These are phyloP conservation scores for Fonsecaea pedrosoi DNA, from an alignment of 2,329 filamentous ascomycete species.

Conservation along the genomic window DNA sequence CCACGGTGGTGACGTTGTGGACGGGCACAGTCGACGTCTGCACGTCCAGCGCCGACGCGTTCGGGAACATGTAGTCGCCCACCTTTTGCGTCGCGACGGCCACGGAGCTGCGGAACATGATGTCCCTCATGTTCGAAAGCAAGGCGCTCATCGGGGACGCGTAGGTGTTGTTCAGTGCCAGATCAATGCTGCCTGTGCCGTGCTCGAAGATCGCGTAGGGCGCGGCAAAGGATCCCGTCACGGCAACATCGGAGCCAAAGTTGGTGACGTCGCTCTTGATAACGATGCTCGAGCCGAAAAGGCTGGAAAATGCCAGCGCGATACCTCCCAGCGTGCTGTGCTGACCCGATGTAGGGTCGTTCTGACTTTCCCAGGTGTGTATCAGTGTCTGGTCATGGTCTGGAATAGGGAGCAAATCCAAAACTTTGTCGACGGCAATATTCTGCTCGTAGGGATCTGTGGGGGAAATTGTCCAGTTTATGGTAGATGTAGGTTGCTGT, in stretches of 20 bases:
- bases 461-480: constrained; percentile 6
- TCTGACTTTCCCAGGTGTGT: background rate
- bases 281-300: constrained; percentile 19
- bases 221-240: constrained; percentile 18
- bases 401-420: constrained; percentile 10
- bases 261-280: constrained; percentile 18
- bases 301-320: constrained; percentile 10
- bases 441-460: background rate
- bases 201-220: constrained; percentile 12
- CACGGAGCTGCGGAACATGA: constrained; percentile 26
- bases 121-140: constrained; percentile 19
- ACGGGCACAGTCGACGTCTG: background rate
- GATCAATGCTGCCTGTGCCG: constrained; percentile 14
- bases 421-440: constrained; percentile 13
- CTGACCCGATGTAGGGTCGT: background rate
- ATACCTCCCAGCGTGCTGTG: constrained; percentile 23
- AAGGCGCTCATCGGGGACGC: constrained; percentile 17
- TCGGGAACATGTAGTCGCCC: constrained; percentile 1
- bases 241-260: constrained; percentile 10
- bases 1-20: constrained; percentile 1
- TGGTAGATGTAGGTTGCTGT: constrained; percentile 10
- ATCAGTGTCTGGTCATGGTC: background rate
- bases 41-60: background rate
- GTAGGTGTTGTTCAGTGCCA: constrained; percentile 17
- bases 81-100: constrained; percentile 10